A percentile compares a stretch with the other conserved stretches of the same genome.
Conservation (phyloP, 352 stramenopile species). For the Aphanomyces astaci region DNA sequence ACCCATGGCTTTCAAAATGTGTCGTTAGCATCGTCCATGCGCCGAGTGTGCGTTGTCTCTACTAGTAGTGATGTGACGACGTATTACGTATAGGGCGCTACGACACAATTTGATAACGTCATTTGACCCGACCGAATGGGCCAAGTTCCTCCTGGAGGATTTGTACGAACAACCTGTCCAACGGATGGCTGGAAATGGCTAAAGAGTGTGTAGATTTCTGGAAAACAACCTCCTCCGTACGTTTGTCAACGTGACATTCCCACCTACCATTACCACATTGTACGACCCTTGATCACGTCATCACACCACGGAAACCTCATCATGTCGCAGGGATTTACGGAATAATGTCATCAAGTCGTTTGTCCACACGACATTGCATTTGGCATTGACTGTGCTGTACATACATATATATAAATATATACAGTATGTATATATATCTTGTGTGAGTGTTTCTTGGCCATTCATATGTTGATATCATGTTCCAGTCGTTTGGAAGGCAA, state of each 20-base stretch:
- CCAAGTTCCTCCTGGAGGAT: not conserved
- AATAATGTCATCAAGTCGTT: not conserved
- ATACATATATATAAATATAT: no score
- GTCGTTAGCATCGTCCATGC: not conserved
- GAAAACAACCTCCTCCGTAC: not conserved
- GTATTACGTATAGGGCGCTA: not conserved
- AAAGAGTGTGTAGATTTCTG: not conserved
- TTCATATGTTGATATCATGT: no score
- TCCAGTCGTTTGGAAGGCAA: no score
- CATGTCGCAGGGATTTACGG: not conserved
- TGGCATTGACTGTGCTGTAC: not conserved
- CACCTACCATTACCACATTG: not conserved
- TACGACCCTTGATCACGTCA: not conserved
- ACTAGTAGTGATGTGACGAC: not conserved
- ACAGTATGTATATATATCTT: no score
- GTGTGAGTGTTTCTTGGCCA: no score
- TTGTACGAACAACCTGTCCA: not conserved
- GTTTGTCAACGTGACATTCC: not conserved
- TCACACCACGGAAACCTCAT: not conserved
- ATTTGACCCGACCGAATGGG: not conserved
- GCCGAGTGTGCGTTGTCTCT: not conserved
- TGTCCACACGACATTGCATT: not conserved
- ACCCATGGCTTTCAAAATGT: not conserved
- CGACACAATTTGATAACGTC: not conserved
- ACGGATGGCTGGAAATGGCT: not conserved